These are phyloP conservation scores for Sporothrix globosa DNA, from an alignment of 2,329 filamentous ascomycete species.

Conservation along the genomic window DNA sequence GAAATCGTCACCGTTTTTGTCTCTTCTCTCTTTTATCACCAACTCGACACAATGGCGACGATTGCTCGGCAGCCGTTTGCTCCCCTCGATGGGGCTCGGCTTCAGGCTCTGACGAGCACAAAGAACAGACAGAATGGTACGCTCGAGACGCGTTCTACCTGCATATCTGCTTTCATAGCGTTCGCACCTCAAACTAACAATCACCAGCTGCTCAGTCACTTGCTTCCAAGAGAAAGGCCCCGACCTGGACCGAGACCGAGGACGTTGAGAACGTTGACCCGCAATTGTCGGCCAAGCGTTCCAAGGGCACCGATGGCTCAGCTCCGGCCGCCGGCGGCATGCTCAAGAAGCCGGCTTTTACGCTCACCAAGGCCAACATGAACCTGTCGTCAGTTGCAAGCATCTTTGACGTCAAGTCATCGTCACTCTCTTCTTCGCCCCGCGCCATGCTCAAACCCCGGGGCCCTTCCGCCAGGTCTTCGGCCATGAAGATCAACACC, in stretches of 20 bases:
- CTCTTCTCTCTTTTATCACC: background rate
- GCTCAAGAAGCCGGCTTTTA: constrained; percentile 52
- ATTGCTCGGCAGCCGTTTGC: constrained; percentile 73
- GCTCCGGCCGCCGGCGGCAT: constrained; percentile 51
- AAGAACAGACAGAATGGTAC: constrained; percentile 79
- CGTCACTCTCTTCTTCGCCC: constrained; percentile 32
- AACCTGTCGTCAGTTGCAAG: background rate
- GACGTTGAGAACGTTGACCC: constrained; percentile 68
- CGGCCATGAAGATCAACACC: background rate
- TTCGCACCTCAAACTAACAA: background rate
- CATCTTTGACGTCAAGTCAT: constrained; percentile 40
- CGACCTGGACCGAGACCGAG: constrained; percentile 53
- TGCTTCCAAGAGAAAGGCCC: constrained; percentile 61
- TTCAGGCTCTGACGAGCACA: constrained; percentile 71
- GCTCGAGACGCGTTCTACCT: constrained; percentile 39
- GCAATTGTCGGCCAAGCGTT: constrained; percentile 59
- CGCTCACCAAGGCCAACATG: constrained; percentile 48
- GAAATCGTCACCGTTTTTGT: constrained; percentile 2
- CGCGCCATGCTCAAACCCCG: constrained; percentile 56
- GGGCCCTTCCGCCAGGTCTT: constrained; percentile 55
- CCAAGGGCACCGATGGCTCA: constrained; percentile 54
- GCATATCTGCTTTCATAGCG: background rate
- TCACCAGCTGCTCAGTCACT: constrained; percentile 47
- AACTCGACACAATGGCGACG: constrained; percentile 54
- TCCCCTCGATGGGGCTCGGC: constrained; percentile 68